Evolutionary conservation across 306 rosid species (phyloP).

Genomic region (Luffa acutangula): DNA sequence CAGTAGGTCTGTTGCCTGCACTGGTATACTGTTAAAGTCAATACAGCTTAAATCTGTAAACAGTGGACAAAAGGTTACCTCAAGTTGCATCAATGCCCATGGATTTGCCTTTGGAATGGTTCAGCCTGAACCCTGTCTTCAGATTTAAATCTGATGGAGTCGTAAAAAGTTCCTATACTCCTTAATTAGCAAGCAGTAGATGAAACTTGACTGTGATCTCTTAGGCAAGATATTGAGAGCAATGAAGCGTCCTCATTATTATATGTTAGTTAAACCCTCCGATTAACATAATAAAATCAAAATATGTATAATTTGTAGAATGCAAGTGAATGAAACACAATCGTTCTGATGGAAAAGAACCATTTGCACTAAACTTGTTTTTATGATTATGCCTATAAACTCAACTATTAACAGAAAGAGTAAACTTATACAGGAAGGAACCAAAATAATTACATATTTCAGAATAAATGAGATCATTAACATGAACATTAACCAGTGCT

Average conservation of each 20-base stretch:
- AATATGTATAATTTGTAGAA: background rate
- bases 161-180: background rate
- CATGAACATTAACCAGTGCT: background rate
- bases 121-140: slow-evolving; percentile 21
- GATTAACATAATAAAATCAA: background rate
- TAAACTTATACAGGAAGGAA: background rate
- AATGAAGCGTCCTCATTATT: background rate
- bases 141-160: background rate
- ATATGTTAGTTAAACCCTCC: background rate
- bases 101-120: slow-evolving; percentile 19
- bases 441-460: background rate
- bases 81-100: slow-evolving; percentile 23
- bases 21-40: slow-evolving; percentile 13
- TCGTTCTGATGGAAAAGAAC: background rate
- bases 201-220: background rate
- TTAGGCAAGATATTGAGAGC: background rate
- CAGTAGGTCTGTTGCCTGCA: slow-evolving; percentile 23
- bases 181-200: background rate
- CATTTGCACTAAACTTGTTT: background rate
- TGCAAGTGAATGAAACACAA: background rate
- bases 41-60: slow-evolving; percentile 11
- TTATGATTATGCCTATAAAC: background rate
- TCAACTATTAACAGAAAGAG: background rate
- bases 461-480: background rate
- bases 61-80: slow-evolving; percentile 15